These are phyloP conservation scores for Clonostachys byssicola DNA, from an alignment of 2,329 filamentous ascomycete genomes.

Conservation along the genomic window DNA sequence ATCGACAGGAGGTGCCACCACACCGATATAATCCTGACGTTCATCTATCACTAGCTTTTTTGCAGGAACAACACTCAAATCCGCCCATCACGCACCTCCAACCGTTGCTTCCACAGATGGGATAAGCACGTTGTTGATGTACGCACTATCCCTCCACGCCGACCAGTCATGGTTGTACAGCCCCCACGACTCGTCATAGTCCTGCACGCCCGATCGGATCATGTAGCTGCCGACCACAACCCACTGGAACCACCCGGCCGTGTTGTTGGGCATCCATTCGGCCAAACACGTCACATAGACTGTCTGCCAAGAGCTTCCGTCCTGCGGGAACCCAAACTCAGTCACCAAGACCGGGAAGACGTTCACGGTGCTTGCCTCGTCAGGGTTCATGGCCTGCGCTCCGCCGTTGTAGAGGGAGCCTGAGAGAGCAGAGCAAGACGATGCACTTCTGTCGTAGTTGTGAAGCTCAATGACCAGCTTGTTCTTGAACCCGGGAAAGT, in stretches of 20 bases:
- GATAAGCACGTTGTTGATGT: conserved; percentile 32
- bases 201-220: conserved; percentile 43
- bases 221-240: conserved; percentile 57
- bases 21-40: too few relatives aligned
- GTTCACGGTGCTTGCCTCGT: conserved; percentile 26
- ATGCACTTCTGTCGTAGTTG: conserved; percentile 51
- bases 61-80: too few relatives aligned
- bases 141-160: conserved; percentile 38
- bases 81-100: background rate
- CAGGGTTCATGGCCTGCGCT: conserved; percentile 43
- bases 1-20: too few relatives aligned
- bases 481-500: conserved; percentile 44
- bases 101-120: conserved; percentile 28
- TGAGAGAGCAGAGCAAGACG: conserved; percentile 39
- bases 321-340: conserved; percentile 50
- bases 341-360: conserved; percentile 37
- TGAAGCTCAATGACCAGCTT: conserved; percentile 59
- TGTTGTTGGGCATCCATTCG: conserved; percentile 38
- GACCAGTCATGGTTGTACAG: conserved; percentile 50
- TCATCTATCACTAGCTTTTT: too few relatives aligned
- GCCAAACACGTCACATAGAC: conserved; percentile 50
- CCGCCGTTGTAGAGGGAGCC: conserved; percentile 43
- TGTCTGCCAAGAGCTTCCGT: conserved; percentile 35
- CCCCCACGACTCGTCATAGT: conserved; percentile 55
- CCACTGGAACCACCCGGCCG: conserved; percentile 55